Evolutionary conservation across 768 basidiomycete species (phyloP).

Genomic region (Termitomyces sp.): DNA sequence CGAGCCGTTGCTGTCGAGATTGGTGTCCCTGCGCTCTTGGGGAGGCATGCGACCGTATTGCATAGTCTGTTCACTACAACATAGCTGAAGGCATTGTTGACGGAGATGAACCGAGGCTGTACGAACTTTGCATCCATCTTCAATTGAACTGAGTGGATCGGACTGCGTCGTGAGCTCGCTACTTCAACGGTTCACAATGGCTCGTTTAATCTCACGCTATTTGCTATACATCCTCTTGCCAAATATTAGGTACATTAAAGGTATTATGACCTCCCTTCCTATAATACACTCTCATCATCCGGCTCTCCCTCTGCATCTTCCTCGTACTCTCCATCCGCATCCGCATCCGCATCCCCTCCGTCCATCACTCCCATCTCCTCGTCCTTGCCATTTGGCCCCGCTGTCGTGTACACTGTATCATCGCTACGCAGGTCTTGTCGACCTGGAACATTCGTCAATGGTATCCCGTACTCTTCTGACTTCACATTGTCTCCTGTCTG

Average conservation of each 20-base stretch:
- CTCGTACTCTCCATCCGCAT: conserved; percentile 34
- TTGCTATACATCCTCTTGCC: conserved; percentile 18
- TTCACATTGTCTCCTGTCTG: conserved; percentile 31
- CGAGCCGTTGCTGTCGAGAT: conserved; percentile 54
- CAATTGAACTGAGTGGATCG: conserved; percentile 27
- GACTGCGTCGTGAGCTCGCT: conserved; percentile 13
- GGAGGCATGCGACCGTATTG: conserved; percentile 55
- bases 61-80: conserved; percentile 51
- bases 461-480: conserved; percentile 33
- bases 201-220: conserved; percentile 25
- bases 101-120: conserved; percentile 19
- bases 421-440: background rate
- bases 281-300: conserved; percentile 27
- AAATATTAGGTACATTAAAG: conserved; percentile 18
- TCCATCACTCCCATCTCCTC: background rate
- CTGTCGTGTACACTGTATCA: conserved; percentile 28
- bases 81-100: conserved; percentile 17
- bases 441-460: background rate
- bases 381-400: conserved; percentile 12
- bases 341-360: conserved; percentile 25
- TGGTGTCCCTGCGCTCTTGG: conserved; percentile 48
- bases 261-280: conserved; percentile 11
- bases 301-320: conserved; percentile 39
- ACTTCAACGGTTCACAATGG: conserved; percentile 21
- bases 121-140: conserved; percentile 40